Conservation (phyloP, 805 yeast genomes). For the Grigorovia humatica region DNA sequence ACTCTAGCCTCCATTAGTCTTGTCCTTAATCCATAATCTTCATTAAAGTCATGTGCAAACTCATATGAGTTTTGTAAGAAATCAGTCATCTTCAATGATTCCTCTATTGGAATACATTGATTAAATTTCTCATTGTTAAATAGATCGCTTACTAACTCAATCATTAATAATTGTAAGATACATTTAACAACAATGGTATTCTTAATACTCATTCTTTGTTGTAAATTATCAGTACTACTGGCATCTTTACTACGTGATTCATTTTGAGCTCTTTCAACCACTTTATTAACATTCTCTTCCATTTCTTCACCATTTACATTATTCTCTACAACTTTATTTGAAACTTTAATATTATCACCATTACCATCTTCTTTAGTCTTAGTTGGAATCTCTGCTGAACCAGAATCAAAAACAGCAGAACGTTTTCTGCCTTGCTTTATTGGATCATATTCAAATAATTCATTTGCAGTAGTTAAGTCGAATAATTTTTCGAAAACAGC, state of each 20-base stretch:
- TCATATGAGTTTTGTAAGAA: slow-evolving; percentile 59
- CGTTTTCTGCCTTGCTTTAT: slow-evolving; percentile 26
- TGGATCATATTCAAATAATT: slow-evolving; percentile 52
- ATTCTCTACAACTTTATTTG: slow-evolving; percentile 20
- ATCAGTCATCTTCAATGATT: slow-evolving; percentile 49
- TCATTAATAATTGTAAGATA: slow-evolving; percentile 79
- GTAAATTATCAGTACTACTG: slow-evolving; percentile 8
- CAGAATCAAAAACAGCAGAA: slow-evolving; percentile 6
- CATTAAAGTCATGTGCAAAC: slow-evolving; percentile 82
- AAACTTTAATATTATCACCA: too few relatives aligned
- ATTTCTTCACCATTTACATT: not conserved
- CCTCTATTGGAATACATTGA: slow-evolving; percentile 53
- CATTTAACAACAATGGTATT: slow-evolving; percentile 83
- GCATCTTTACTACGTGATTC: slow-evolving; percentile 28
- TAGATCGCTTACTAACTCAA: slow-evolving; percentile 74
- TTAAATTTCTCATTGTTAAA: slow-evolving; percentile 64
- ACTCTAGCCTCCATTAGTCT: slow-evolving; percentile 85
- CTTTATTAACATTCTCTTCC: slow-evolving; percentile 10
- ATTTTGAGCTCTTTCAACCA: slow-evolving; percentile 23
- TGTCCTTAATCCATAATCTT: slow-evolving; percentile 78
- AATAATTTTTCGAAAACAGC: slow-evolving; percentile 60
- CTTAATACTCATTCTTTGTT: slow-evolving; percentile 36
- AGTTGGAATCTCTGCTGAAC: not conserved
- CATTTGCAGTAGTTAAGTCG: slow-evolving; percentile 75
- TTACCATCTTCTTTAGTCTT: not conserved